These are phyloP conservation scores for Cryptosporidium ubiquitum DNA, from an alignment of 169 alveolate species.

Conservation along the genomic window DNA sequence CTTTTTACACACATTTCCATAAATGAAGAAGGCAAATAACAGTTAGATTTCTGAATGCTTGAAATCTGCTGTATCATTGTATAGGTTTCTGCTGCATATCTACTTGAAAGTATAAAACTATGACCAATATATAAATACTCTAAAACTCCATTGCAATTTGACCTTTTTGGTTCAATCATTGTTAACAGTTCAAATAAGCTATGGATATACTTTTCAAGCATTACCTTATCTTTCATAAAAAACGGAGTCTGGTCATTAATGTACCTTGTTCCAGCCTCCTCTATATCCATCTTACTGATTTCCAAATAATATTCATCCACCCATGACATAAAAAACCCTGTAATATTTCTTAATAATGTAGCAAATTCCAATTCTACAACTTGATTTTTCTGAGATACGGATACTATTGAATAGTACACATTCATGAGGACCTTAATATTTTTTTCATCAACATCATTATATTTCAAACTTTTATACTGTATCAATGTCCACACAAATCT, in stretches of 20 bases:
- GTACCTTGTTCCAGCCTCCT: not conserved
- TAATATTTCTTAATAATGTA: slow-evolving; percentile 53
- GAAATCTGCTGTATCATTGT: slow-evolving; percentile 64
- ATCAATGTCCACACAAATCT: slow-evolving; percentile 68
- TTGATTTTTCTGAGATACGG: slow-evolving; percentile 18
- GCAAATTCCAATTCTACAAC: slow-evolving; percentile 67
- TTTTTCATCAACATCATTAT: slow-evolving; percentile 19
- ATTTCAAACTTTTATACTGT: slow-evolving; percentile 34
- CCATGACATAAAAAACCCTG: slow-evolving; percentile 74
- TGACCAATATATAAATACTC: slow-evolving; percentile 63
- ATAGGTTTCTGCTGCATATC: slow-evolving; percentile 72
- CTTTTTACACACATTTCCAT: slow-evolving; percentile 35
- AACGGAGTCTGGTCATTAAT: not conserved
- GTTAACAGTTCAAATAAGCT: slow-evolving; percentile 38
- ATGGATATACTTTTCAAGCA: slow-evolving; percentile 36
- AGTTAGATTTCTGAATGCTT: not conserved
- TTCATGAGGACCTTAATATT: slow-evolving; percentile 17
- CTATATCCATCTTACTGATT: slow-evolving; percentile 7
- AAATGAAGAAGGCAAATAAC: not conserved
- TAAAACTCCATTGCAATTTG: slow-evolving; percentile 60
- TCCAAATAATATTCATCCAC: slow-evolving; percentile 31
- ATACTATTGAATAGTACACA: slow-evolving; percentile 17
- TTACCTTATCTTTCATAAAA: slow-evolving; percentile 44
- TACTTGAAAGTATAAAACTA: slow-evolving; percentile 46
- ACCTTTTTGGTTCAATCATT: slow-evolving; percentile 60